Evolutionary conservation across 805 yeast genomes (phyloP), one percentile per base, ranked within the genome.

Genomic region (Middelhovenomyces tepae): DNA sequence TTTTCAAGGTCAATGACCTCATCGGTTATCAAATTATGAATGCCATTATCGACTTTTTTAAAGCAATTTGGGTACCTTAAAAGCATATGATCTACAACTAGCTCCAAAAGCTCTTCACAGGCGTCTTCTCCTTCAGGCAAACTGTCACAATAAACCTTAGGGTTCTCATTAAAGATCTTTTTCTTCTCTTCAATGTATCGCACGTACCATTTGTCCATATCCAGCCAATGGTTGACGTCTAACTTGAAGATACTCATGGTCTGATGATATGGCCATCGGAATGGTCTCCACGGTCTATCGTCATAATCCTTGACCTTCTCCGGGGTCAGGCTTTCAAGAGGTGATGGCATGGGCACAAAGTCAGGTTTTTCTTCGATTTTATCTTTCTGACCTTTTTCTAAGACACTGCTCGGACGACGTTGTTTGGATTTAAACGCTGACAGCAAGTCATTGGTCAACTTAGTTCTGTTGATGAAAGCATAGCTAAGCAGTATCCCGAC

Each of bases 231-330:
- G 53, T 78, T 77, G 22, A 75, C 62, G 48, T 78, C 82, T n/a
- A 78, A 62, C 50, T 73, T 75, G 60, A 67, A 78, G 31, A 78
- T 76, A 10, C 79, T 69, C 86, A 78, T 78, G 2, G 85, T 78
- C 54, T 78, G 86, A 53, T 78, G 84, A 48, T 78, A 78, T 18
- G 86, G 86, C 77, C 81, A 75, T 47, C 86, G 62, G 57, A 78
- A 78, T 6, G 85, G 85, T 56, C 86, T 64, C 86, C 86, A 78
- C 8, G 86, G 85, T 50, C 86, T 63, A 46, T 76, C 86, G 45
- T 78, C 83, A 47, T 76, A 75, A 16, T 65, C 67, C 41, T 61
- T 59, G 7, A 77, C 80, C 44, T 75, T 73, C 31, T 78, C 84
- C 2, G 82, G 81, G 0, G 81, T 76, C 32, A 78, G 68, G 57